Conservation (phyloP, 2,329 filamentous ascomycete genomes). For the Stemphylium beticola region DNA sequence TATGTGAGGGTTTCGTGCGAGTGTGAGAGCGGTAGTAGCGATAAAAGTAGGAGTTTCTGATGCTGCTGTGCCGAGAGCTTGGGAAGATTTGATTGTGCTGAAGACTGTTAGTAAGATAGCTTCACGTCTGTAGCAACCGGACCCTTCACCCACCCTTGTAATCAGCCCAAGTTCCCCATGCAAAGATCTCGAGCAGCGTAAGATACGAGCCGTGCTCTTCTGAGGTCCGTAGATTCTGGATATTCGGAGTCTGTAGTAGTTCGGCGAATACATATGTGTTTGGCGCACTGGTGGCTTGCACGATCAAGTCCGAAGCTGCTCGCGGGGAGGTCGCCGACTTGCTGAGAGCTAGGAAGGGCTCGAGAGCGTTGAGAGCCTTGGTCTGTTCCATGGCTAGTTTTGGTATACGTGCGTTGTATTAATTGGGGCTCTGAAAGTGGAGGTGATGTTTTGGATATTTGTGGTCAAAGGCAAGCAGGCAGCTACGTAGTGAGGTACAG, state of each 20-base stretch:
- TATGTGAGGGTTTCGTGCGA: conserved; percentile 74
- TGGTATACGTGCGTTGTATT: background rate
- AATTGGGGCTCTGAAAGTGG: background rate
- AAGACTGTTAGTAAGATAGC: conserved; percentile 5
- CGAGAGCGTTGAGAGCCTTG: conserved; percentile 63
- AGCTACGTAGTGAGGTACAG: conserved; percentile 12
- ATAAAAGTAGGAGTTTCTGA: conserved; percentile 88
- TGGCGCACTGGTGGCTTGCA: conserved; percentile 84
- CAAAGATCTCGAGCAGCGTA: conserved; percentile 83
- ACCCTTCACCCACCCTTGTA: conserved; percentile 65
- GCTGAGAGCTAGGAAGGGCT: conserved; percentile 90
- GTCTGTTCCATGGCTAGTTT: conserved; percentile 71
- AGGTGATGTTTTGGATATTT: background rate
- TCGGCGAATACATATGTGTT: conserved; percentile 94
- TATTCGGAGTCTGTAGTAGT: conserved; percentile 80
- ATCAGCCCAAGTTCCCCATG: conserved; percentile 84
- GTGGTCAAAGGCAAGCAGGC: conserved; percentile 15
- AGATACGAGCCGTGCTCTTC: conserved; percentile 69
- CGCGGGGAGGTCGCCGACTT: conserved; percentile 84
- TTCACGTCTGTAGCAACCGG: background rate
- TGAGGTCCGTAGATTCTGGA: conserved; percentile 73
- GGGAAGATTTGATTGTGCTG: conserved; percentile 65
- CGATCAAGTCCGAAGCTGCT: conserved; percentile 84
- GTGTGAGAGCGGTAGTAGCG: conserved; percentile 80
- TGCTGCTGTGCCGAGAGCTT: conserved; percentile 73